A percentile compares a stretch with the other conserved stretches of the same genome.
Conservation (phyloP, 495 filamentous ascomycete genomes). For the Aspergillus cristatus region DNA sequence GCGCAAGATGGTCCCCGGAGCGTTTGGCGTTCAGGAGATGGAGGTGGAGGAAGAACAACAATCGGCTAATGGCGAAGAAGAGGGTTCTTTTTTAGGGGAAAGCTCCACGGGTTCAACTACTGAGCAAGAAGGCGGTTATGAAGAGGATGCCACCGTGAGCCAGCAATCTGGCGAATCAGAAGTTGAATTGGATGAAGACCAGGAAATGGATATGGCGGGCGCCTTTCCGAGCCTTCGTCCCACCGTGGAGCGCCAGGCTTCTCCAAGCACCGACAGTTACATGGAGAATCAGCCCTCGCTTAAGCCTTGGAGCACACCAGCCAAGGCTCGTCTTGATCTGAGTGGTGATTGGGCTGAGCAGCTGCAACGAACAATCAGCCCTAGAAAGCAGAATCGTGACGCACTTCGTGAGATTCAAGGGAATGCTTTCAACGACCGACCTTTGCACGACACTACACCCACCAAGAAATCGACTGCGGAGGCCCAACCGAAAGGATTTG, state of each 20-base stretch:
- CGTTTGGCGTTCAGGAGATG: constrained; percentile 57
- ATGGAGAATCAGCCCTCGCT: constrained; percentile 34
- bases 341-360: constrained; percentile 80
- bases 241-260: constrained; percentile 54
- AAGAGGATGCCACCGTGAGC: constrained; percentile 51
- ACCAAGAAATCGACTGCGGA: constrained; percentile 15
- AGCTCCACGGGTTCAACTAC: constrained; percentile 73
- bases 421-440: constrained; percentile 37
- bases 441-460: constrained; percentile 25
- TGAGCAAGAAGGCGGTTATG: constrained; percentile 51
- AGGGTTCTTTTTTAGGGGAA: constrained; percentile 83
- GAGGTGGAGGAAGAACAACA: constrained; percentile 43
- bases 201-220: constrained; percentile 71
- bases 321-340: constrained; percentile 47
- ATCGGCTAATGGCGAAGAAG: constrained; percentile 26
- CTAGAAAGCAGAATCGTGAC: constrained; percentile 73
- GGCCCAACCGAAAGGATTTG: constrained; percentile 50
- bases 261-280: constrained; percentile 33
- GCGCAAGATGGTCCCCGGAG: constrained; percentile 60
- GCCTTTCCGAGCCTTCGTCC: constrained; percentile 56
- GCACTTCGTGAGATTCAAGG: constrained; percentile 52
- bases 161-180: constrained; percentile 54
- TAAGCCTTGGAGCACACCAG: constrained; percentile 45
- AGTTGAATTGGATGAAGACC: constrained; percentile 60
- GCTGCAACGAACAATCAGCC: constrained; percentile 83